Base-by-base conservation (phyloP, 179 eudicot species). In the Spergularia azorica region DNA sequence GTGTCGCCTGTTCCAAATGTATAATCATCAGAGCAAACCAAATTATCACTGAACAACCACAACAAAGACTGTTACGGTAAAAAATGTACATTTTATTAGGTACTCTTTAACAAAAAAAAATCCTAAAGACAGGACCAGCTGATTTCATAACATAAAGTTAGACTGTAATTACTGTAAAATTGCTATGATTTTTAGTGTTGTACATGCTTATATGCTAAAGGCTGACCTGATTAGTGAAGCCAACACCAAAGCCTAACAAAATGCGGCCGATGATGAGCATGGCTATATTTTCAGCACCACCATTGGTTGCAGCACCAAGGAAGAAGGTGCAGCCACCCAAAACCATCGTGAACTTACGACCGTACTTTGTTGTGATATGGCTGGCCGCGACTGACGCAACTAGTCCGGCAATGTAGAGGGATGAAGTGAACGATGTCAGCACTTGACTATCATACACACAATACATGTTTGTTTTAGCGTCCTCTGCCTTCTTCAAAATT, bases 371-470 rank as follows among this genome's bases (percentile, higher is more conserved):
- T 5, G 80, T 85, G 38, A 73, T 7, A 9, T 56, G 77, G 52
- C 84, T 64, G 15, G 86, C 86, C 20, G 67, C 38, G 32, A 85
- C 21, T 1, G 83, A 80, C 10, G 88, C 62, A 3, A 61, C 12
- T 39, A 83, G 72, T 11, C 88, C 88, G 9, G 88, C 88, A 58
- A 85, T 68, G 86, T 85, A 85, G 43, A 85, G 88, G 48, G 86
- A 85, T 8, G 88, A 85, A 3, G 88, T 83, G 75, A 85, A 85
- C 9, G 76, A 43, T 50, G 88, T 83, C 58, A 85, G 68, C 7
- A 75, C 7, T 48, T 85, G 80, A 74, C 88, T 85, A 48, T 83
- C 83, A 76, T 83, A 85, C 32, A 80, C 78, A 38, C 88, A 85
- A 21, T 85, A 85, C 65, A 76, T 81, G 77, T 81, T 85, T 9